These are phyloP conservation scores for Gastrolobium villosum DNA, from an alignment of 306 rosid species.

Conservation along the genomic window DNA sequence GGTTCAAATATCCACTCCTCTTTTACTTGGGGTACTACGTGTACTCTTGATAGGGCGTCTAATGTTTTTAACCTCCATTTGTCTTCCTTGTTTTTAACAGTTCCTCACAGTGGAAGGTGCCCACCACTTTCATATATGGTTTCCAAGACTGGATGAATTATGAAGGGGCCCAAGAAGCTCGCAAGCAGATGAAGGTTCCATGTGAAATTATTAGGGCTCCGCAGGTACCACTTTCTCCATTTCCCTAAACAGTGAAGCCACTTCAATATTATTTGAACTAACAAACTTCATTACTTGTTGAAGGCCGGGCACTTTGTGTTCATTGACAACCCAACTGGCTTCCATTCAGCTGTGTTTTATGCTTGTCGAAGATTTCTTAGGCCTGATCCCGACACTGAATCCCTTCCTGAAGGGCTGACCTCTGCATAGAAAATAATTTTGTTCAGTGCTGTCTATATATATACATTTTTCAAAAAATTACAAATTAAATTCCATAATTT, in stretches of 20 bases:
- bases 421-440: constrained; percentile 59
- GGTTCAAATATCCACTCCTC: constrained; percentile 17
- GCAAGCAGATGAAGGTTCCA: constrained; percentile 85
- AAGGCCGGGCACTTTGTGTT: constrained; percentile 94
- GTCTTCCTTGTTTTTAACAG: constrained; percentile 53
- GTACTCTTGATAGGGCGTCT: neutral
- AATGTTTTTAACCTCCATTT: constrained; percentile 31
- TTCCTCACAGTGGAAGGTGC: constrained; percentile 94
- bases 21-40: neutral
- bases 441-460: constrained; percentile 8
- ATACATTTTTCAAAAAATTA: neutral
- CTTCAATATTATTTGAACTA: constrained; percentile 22
- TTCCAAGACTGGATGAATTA: constrained; percentile 92
- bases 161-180: constrained; percentile 93
- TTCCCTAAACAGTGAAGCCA: constrained; percentile 13
- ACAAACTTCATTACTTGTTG: constrained; percentile 41
- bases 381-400: constrained; percentile 61
- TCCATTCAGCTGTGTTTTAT: constrained; percentile 82
- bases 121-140: constrained; percentile 94
- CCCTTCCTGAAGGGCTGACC: constrained; percentile 76
- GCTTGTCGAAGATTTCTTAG: constrained; percentile 85
- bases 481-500: constrained; percentile 22
- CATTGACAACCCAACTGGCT: constrained; percentile 79
- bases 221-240: constrained; percentile 63
- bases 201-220: constrained; percentile 96